A percentile compares a stretch with the other conserved stretches of the same genome.
phyloP scores from a whole-genome alignment of 148 eudicot species.

The Cornus controversa region DNA sequence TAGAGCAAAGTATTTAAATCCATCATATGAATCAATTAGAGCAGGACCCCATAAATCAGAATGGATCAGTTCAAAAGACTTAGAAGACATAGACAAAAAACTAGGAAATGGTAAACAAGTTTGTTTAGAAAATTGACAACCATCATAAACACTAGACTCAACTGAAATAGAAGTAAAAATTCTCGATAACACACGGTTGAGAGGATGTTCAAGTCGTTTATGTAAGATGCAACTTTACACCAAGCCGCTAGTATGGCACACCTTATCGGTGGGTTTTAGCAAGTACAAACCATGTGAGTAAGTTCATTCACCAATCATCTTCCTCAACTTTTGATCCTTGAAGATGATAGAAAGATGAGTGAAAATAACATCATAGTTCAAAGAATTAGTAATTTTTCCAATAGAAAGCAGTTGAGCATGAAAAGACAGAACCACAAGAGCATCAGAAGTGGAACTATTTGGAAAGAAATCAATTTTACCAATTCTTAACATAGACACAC shows the following conservation, averaged over 20 bases:
- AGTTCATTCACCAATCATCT: not conserved
- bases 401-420: not conserved
- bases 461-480: not conserved
- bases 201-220: not conserved
- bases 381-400: not conserved
- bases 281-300: not conserved
- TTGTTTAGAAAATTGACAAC: not conserved
- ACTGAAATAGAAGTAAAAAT: not conserved
- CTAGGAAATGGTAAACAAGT: not conserved
- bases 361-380: not conserved
- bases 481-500: not conserved
- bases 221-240: not conserved
- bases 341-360: not conserved
- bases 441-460: not conserved
- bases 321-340: not conserved
- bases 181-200: not conserved
- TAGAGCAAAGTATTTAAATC: not conserved
- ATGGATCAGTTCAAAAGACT: not conserved
- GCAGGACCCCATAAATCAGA: not conserved
- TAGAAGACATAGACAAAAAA: not conserved
- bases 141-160: not conserved
- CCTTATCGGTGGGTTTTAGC: not conserved
- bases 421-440: not conserved
- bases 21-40: not conserved
- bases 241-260: too few relatives aligned